Evolutionary conservation across 495 filamentous ascomycete species (phyloP).

Genomic region (Penicillium desertorum): DNA sequence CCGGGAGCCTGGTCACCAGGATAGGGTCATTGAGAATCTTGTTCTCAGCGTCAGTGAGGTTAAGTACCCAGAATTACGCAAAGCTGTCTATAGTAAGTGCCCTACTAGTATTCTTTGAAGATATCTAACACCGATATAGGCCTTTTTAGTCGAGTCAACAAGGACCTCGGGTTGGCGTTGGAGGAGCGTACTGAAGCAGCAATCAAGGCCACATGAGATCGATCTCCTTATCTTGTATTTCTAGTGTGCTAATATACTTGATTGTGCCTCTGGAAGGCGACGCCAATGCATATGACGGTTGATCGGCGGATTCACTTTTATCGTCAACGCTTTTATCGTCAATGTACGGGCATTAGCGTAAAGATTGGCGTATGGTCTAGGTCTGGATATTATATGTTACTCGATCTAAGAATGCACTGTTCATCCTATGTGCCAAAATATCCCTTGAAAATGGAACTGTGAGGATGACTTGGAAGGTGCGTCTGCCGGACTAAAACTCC

Average conservation of each 20-base stretch:
- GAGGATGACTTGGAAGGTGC: no score
- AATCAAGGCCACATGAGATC: slow-evolving; percentile 3
- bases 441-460: no score
- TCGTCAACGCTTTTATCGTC: slow-evolving; percentile 20
- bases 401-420: no score
- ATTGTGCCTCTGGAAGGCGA: background rate
- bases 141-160: slow-evolving; percentile 9
- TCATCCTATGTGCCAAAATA: no score
- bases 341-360: slow-evolving; percentile 20
- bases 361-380: no score
- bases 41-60: slow-evolving; percentile 36
- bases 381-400: no score
- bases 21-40: slow-evolving; percentile 58
- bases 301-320: slow-evolving; percentile 26
- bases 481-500: no score
- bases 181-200: slow-evolving; percentile 8
- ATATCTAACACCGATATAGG: background rate
- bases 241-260: background rate
- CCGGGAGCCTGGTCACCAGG: slow-evolving; percentile 56
- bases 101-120: background rate
- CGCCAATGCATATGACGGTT: slow-evolving; percentile 19
- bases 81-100: slow-evolving; percentile 28
- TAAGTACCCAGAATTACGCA: slow-evolving; percentile 17
- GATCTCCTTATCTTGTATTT: background rate
- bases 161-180: slow-evolving; percentile 9